These are phyloP conservation scores for Eurotiales sp. DNA, from an alignment of 2,329 filamentous ascomycete species.

Conservation along the genomic window DNA sequence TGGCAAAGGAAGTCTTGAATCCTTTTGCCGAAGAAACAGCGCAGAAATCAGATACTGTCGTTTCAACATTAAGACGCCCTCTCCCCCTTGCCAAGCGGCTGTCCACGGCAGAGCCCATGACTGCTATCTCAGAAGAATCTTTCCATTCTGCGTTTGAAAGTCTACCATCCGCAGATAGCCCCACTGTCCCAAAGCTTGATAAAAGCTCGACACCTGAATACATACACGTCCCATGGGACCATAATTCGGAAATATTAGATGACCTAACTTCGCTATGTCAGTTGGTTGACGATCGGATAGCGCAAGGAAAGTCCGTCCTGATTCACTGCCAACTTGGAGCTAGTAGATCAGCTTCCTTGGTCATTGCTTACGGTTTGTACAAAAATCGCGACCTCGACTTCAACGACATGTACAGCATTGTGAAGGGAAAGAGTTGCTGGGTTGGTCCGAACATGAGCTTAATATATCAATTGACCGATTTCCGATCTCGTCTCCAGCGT, in stretches of 20 bases:
- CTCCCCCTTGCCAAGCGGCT: constrained; percentile 26
- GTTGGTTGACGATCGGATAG: constrained; percentile 57
- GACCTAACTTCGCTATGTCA: constrained; percentile 58
- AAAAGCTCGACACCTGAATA: constrained; percentile 53
- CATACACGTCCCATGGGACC: constrained; percentile 63
- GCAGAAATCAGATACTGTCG: constrained; percentile 35
- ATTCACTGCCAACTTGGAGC: constrained; percentile 64
- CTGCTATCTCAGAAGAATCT: constrained; percentile 43
- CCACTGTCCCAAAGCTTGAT: constrained; percentile 29
- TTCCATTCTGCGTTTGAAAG: constrained; percentile 50
- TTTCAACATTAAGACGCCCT: constrained; percentile 46
- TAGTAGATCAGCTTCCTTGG: constrained; percentile 62
- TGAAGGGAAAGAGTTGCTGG: constrained; percentile 63
- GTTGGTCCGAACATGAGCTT: constrained; percentile 67
- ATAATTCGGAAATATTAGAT: constrained; percentile 64
- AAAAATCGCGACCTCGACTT: constrained; percentile 61
- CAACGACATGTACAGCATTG: constrained; percentile 61
- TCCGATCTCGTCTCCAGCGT: constrained; percentile 44
- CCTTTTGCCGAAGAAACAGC: constrained; percentile 44
- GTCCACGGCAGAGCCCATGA: constrained; percentile 39
- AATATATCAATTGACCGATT: constrained; percentile 65
- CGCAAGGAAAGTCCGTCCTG: constrained; percentile 57
- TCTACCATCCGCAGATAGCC: constrained; percentile 26
- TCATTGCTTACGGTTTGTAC: constrained; percentile 63
- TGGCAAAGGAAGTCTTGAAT: constrained; percentile 62